Evolutionary conservation across 495 filamentous ascomycete species (phyloP).

Genomic region (Talaromyces adpressus): DNA sequence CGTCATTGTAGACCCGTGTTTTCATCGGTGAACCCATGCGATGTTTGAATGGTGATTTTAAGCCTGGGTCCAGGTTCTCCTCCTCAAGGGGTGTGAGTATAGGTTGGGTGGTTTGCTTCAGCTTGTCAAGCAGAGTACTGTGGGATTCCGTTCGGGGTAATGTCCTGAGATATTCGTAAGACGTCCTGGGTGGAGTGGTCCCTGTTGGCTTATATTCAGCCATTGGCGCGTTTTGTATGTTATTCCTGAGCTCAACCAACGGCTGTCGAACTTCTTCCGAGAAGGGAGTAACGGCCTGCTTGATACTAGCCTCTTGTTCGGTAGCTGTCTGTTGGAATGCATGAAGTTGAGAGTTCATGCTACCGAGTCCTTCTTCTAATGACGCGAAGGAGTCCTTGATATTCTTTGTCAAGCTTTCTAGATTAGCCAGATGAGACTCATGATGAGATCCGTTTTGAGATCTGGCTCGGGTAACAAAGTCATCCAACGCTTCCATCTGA

Average conservation of each 20-base stretch:
- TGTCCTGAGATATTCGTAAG: conserved; percentile 66
- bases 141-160: conserved; percentile 73
- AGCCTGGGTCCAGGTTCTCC: conserved; percentile 18
- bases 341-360: conserved; percentile 53
- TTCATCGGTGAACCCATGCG: conserved; percentile 26
- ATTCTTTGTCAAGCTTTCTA: conserved; percentile 52
- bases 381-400: conserved; percentile 64
- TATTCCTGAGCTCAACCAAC: conserved; percentile 58
- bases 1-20: conserved; percentile 37
- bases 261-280: conserved; percentile 55
- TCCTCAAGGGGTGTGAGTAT: conserved; percentile 28
- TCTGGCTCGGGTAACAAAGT: conserved; percentile 78
- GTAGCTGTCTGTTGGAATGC: conserved; percentile 58
- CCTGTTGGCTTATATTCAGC: conserved; percentile 80
- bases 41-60: conserved; percentile 17
- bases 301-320: conserved; percentile 42
- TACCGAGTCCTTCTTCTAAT: conserved; percentile 57
- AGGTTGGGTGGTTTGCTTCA: conserved; percentile 39
- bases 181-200: conserved; percentile 69
- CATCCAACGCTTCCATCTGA: conserved; percentile 84
- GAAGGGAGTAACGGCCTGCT: conserved; percentile 51
- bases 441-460: conserved; percentile 75
- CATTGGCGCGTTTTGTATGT: conserved; percentile 53
- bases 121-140: conserved; percentile 54
- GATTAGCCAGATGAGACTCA: conserved; percentile 52